Base-by-base conservation (phyloP, 2,329 filamentous ascomycete species). In the Claviceps cyperi region DNA sequence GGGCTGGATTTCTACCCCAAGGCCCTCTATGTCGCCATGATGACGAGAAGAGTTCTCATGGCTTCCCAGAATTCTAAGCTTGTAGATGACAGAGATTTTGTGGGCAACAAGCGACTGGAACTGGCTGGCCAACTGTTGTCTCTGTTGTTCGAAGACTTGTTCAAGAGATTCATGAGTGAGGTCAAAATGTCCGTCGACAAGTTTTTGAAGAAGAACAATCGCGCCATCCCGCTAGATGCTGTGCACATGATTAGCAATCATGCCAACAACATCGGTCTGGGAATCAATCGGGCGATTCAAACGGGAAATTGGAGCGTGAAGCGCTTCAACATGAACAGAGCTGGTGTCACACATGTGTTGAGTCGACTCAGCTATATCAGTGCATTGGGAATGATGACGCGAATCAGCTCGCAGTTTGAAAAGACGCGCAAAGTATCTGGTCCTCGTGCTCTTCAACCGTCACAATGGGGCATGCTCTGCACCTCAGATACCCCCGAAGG, bases 241-340 rank as follows among this genome's bases (percentile, higher is more conserved):
- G 81, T 84, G 54, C 80, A 84, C 39, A 84, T 94, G 60, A 84
- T 98, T 58, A 83, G 81, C 57, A 84, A 87, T 45, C 86, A 92
- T 57, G 86, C 87, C 50, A 86, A 86, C 57, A 83, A 84, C 59
- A 97, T 98, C 58, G 94, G 90, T 0, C 77, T 85, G 57, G 92
- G 92, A 13, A 88, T 98, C 76, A 94, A 95, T 65, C 81, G 94
- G 53, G 91, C 92, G 7, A 96, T 98, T 52, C 90, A 94, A 49
- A 97, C 92, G 0, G 92, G 92, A 19, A 98, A 98, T 62, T 98
- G 92, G 92, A 96, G 78, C 55, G 76, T 98, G 57, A 96, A 96
- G 68, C 88, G 94, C 64, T 98, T 98, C 72, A 89, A 91, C 66
- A 98, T 98, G 92, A 94, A 97, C 62, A 78, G 91, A 63, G 91